Evolutionary conservation across 1,139 yeast species (phyloP), one percentile per base, ranked within the genome.

Genomic region (Chernovozyma sophiae-reginae): DNA sequence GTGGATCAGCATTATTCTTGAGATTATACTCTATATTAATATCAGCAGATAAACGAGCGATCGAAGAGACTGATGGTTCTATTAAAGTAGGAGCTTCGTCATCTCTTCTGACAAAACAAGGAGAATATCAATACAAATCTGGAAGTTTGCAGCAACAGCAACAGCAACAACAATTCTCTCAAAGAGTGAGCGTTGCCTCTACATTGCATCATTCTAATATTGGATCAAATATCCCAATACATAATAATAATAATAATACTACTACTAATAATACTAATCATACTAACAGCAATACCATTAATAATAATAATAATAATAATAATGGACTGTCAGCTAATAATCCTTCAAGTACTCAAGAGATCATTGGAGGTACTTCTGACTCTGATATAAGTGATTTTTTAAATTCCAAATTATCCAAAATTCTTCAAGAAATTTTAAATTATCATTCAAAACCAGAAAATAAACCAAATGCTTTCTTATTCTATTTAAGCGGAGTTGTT

Each of bases 21-120:
- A 63, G 79, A 34, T 62, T 86, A 12, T 90, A 90, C 53, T 66
- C 96, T 15, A 66, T 72, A 48, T 79, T 77, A 51, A 65, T 92
- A 27, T 72, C 86, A 18, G 84, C 89, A 36, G 96, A 86, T 56
- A 81, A 83, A 59, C 74, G 74, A 43, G 72, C 74, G 18, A 81
- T 86, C 33, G 95, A 86, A 48, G 86, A 79, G 33, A 70, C 77
- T 16, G 95, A 86, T 43, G 89, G 85, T 0, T 58, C 67, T 2
- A 48, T 67, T 19, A 65, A 58, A 40, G 32, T 33, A 7, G 36
- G 36, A 11, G 15, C 32, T 14, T 25, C 31, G 10, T n/a, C 31
- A 4, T 33, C 35, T 4, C 13, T 33, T 6, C 35, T 33, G 35
- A 28, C 35, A n/a, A 33, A 26, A 14, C 10, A n/a, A 10, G 14